phyloP scores from a whole-genome alignment of 1,139 yeast species.

The Chernovozyma sophiae-reginae region DNA sequence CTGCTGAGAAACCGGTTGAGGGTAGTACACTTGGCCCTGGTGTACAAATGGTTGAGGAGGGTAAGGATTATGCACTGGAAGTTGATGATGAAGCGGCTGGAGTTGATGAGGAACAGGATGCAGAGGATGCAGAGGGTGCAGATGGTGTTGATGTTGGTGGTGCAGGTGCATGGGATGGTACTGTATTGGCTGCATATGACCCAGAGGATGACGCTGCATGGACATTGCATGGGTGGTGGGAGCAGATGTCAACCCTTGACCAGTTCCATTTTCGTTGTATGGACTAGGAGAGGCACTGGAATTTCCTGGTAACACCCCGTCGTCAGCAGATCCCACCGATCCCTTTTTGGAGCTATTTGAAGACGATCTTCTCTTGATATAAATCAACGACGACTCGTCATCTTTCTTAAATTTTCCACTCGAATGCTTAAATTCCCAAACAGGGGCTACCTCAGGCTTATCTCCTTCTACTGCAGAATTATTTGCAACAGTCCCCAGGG shows the following conservation, averaged over 20 bases:
- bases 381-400: constrained; percentile 59
- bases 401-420: constrained; percentile 74
- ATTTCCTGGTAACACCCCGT: neutral
- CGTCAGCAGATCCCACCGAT: neutral
- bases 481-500: constrained; percentile 13
- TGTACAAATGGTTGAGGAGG: constrained; percentile 5
- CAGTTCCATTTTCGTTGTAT: neutral
- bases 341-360: constrained; percentile 23
- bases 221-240: neutral
- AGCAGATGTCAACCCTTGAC: neutral
- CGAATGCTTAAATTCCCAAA: constrained; percentile 90
- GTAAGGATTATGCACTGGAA: neutral
- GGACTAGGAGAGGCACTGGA: neutral
- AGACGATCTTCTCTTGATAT: constrained; percentile 63
- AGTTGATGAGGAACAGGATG: constrained; percentile 6
- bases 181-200: constrained; percentile 1
- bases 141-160: constrained; percentile 8
- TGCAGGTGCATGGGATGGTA: constrained; percentile 9
- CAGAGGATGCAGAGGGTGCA: constrained; percentile 1
- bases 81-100: constrained; percentile 5
- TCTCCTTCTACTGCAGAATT: constrained; percentile 8
- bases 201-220: neutral
- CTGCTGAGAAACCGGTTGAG: too few relatives aligned
- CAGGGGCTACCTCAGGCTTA: constrained; percentile 27
- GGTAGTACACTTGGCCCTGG: constrained; percentile 6